These are phyloP conservation scores for Talaromyces adpressus DNA, from an alignment of 495 filamentous ascomycete genomes.

Conservation along the genomic window DNA sequence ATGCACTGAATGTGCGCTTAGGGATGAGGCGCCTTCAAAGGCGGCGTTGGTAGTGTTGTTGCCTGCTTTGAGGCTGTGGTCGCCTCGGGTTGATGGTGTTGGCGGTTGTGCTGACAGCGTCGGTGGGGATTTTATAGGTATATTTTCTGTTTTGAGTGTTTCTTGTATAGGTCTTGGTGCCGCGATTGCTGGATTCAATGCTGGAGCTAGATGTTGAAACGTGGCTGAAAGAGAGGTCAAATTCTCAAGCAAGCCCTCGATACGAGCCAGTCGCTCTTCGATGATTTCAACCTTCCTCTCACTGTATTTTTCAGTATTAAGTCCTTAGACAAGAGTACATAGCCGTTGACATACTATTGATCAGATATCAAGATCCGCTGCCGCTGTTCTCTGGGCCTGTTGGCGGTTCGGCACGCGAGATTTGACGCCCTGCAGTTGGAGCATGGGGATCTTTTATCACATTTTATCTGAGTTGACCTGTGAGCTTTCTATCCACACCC, in stretches of 20 bases:
- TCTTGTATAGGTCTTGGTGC: slow-evolving; percentile 8
- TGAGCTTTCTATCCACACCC: not conserved
- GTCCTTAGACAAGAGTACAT: not conserved
- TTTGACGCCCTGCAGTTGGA: slow-evolving; percentile 39
- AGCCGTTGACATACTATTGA: slow-evolving; percentile 51
- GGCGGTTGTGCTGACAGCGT: slow-evolving; percentile 29
- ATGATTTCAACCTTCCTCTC: slow-evolving; percentile 65
- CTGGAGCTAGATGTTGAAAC: slow-evolving; percentile 1
- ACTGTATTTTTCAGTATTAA: slow-evolving; percentile 24
- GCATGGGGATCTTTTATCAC: slow-evolving; percentile 39
- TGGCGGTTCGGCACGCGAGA: slow-evolving; percentile 49
- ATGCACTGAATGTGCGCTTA: slow-evolving; percentile 56
- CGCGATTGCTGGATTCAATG: not conserved
- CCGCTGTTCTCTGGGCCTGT: slow-evolving; percentile 52
- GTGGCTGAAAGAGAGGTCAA: slow-evolving; percentile 12
- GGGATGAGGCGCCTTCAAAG: slow-evolving; percentile 55
- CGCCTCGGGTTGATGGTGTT: not conserved
- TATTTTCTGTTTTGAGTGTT: slow-evolving; percentile 11
- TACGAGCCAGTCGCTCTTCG: slow-evolving; percentile 52
- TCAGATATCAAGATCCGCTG: slow-evolving; percentile 61
- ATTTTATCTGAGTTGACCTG: slow-evolving; percentile 25
- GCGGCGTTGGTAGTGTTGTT: slow-evolving; percentile 21
- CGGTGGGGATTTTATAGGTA: slow-evolving; percentile 17
- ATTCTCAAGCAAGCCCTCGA: slow-evolving; percentile 44
- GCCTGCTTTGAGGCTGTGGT: not conserved